Conservation (phyloP, 345 rosid genomes). For the Lepidium sativum region DNA sequence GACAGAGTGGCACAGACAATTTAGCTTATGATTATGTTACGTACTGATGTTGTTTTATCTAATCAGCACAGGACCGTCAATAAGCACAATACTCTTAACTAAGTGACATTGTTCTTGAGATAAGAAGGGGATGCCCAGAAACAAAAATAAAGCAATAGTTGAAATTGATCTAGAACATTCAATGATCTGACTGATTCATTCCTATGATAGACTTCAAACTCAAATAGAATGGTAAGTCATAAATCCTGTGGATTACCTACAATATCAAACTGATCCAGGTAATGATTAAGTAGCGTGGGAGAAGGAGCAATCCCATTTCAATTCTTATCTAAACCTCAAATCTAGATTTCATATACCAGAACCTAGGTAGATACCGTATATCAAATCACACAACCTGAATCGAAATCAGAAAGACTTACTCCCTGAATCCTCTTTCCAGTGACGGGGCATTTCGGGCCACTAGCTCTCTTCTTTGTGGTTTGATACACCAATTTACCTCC, state of each 20-base stretch:
- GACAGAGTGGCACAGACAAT: slow-evolving; percentile 21
- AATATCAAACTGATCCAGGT: background rate
- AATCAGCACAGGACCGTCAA: slow-evolving; percentile 48
- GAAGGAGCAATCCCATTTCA: background rate
- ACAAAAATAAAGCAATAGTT: background rate
- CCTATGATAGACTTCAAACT: background rate
- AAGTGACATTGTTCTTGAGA: background rate
- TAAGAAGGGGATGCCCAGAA: background rate
- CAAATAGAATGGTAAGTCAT: no score
- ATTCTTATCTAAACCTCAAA: background rate
- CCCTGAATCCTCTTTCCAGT: slow-evolving; percentile 76
- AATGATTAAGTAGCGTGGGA: background rate
- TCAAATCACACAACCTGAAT: background rate
- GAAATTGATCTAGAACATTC: background rate
- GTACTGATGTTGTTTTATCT: slow-evolving; percentile 24
- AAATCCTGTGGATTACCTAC: background rate
- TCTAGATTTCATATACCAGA: background rate
- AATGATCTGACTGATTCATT: background rate
- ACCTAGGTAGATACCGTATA: background rate
- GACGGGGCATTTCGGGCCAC: slow-evolving; percentile 64
- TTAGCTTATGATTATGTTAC: slow-evolving; percentile 50
- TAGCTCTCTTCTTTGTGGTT: slow-evolving; percentile 69
- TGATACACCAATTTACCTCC: slow-evolving; percentile 76
- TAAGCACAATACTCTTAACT: slow-evolving; percentile 20
- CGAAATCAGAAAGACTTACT: slow-evolving; percentile 29